These are phyloP conservation scores for Westerdykella aurantiaca DNA, from an alignment of 2,329 filamentous ascomycete species.

Conservation along the genomic window DNA sequence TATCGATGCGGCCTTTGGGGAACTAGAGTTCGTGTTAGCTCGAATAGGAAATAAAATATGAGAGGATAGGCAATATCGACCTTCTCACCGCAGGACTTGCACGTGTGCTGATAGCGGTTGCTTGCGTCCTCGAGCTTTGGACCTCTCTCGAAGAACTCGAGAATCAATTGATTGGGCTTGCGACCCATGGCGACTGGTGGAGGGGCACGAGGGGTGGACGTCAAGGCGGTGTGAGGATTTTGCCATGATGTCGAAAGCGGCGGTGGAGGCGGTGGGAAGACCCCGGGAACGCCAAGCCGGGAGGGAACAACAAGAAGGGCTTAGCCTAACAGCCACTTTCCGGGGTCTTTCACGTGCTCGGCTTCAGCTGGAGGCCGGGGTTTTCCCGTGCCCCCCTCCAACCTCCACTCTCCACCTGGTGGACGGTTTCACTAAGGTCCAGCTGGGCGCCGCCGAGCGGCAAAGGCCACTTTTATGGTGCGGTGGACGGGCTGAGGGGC, in stretches of 20 bases:
- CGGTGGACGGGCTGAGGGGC: no score
- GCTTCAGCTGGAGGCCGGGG: no score
- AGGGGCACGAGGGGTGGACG: background rate
- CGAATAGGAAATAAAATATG: background rate
- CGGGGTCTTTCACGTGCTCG: no score
- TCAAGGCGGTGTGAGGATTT: background rate
- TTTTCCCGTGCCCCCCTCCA: no score
- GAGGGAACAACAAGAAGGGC: no score
- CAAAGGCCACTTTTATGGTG: no score
- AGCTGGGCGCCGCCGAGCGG: no score
- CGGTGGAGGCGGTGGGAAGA: no score
- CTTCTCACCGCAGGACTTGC: constrained; percentile 79
- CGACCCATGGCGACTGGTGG: constrained; percentile 60
- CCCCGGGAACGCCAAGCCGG: no score
- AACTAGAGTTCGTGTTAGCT: constrained; percentile 45
- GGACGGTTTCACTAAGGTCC: no score
- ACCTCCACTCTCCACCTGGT: no score
- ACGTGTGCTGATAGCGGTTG: constrained; percentile 88
- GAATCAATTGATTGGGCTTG: constrained; percentile 76
- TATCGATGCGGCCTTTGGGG: constrained; percentile 82
- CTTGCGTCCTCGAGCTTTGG: constrained; percentile 82
- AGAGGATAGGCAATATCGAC: constrained; percentile 15
- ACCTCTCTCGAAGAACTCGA: constrained; percentile 82
- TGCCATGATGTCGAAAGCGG: background rate
- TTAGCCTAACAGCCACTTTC: no score